Conservation (phyloP, 768 basidiomycete species). For the Leucocoprinus leucothites region DNA sequence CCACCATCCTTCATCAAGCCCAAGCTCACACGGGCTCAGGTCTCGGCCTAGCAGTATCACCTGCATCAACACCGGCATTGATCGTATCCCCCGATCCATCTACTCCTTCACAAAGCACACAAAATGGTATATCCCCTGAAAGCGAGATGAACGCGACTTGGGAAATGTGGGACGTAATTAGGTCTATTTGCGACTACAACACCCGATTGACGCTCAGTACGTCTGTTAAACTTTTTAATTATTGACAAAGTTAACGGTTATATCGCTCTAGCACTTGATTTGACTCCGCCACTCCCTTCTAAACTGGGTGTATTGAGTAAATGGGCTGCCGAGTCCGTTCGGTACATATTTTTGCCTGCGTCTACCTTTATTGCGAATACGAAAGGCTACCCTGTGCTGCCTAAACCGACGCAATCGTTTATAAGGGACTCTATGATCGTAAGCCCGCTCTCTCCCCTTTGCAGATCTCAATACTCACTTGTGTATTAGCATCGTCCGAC, state of each 20-base stretch:
- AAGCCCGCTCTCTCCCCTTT: slow-evolving; percentile 25
- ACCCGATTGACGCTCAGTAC: slow-evolving; percentile 69
- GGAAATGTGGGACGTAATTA: slow-evolving; percentile 99
- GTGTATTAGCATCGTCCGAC: slow-evolving; percentile 73
- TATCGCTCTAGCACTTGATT: slow-evolving; percentile 71
- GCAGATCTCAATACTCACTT: slow-evolving; percentile 2
- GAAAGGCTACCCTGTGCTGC: slow-evolving; percentile 95
- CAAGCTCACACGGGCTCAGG: slow-evolving; percentile 17
- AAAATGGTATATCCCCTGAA: slow-evolving; percentile 30
- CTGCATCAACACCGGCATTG: slow-evolving; percentile 30
- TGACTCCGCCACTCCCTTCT: slow-evolving; percentile 83
- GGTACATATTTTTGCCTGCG: slow-evolving; percentile 83
- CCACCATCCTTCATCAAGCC: slow-evolving; percentile 46
- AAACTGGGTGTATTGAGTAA: slow-evolving; percentile 72
- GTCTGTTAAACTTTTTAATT: slow-evolving; percentile 18
- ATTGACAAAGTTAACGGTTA: not conserved
- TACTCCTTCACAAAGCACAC: slow-evolving; percentile 25
- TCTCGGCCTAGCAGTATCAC: slow-evolving; percentile 8
- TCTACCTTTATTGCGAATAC: slow-evolving; percentile 92
- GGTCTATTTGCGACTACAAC: slow-evolving; percentile 85
- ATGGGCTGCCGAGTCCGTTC: slow-evolving; percentile 94
- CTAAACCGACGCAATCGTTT: slow-evolving; percentile 90
- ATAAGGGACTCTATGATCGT: slow-evolving; percentile 88
- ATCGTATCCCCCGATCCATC: slow-evolving; percentile 29
- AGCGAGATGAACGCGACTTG: slow-evolving; percentile 74